Conservation (phyloP, 768 basidiomycete genomes). For the Wakefieldia striispora region DNA sequence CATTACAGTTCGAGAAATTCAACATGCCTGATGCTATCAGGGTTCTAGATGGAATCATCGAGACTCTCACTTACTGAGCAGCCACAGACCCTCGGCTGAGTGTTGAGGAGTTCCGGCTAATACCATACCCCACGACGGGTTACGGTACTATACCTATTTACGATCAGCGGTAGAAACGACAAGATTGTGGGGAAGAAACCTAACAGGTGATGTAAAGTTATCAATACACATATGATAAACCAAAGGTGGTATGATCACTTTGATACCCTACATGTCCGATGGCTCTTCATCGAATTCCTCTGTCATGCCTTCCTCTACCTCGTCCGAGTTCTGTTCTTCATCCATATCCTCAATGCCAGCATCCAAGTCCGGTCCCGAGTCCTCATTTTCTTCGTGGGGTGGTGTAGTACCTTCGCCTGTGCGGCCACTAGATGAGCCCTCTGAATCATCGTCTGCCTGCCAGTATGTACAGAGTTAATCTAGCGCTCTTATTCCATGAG, state of each 20-base stretch:
- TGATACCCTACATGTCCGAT: conserved; percentile 15
- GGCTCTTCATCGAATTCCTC: conserved; percentile 56
- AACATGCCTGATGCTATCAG: conserved; percentile 86
- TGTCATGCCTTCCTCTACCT: conserved; percentile 43
- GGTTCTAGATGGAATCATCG: conserved; percentile 78
- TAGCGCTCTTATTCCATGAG: background rate
- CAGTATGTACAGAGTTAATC: background rate
- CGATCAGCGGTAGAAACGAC: background rate
- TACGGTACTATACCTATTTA: background rate
- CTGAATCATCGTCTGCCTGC: conserved; percentile 37
- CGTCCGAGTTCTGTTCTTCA: conserved; percentile 41
- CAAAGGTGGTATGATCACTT: background rate
- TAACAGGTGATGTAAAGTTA: conserved; percentile 1
- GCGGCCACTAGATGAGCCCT: conserved; percentile 32
- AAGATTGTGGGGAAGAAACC: background rate
- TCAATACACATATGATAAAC: background rate
- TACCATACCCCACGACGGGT: background rate
- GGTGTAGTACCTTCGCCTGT: conserved; percentile 30
- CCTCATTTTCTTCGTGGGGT: conserved; percentile 40
- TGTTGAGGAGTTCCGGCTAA: background rate
- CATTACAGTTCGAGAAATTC: conserved; percentile 88
- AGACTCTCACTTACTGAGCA: conserved; percentile 69
- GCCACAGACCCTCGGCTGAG: background rate
- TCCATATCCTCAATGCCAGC: conserved; percentile 44
- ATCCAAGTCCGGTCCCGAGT: conserved; percentile 36